A percentile compares a stretch with the other conserved stretches of the same genome.
These are phyloP conservation scores for Yamadazyma akitaensis DNA, from an alignment of 805 yeast species.

Conservation along the genomic window DNA sequence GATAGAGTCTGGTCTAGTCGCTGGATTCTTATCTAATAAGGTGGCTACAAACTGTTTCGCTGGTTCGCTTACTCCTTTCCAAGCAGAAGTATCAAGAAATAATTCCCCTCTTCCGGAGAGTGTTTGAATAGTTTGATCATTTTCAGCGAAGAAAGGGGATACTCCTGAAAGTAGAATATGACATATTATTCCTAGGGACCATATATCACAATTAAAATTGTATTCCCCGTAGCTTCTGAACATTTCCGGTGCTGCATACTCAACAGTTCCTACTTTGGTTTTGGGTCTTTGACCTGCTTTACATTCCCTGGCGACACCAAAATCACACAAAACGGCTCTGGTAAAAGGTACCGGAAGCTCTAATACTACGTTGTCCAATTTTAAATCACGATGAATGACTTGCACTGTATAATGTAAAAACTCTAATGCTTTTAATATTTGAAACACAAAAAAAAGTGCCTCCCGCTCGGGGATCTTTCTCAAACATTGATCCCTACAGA, in stretches of 20 bases:
- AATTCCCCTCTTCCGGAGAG: constrained; percentile 37
- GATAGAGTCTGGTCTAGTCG: constrained; percentile 41
- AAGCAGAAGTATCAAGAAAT: constrained; percentile 35
- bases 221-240: constrained; percentile 38
- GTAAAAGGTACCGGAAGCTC: constrained; percentile 52
- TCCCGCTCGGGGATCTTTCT: constrained; percentile 52
- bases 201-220: constrained; percentile 57
- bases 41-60: constrained; percentile 36
- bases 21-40: neutral
- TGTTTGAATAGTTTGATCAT: constrained; percentile 28
- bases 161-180: constrained; percentile 61
- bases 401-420: constrained; percentile 49
- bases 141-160: constrained; percentile 58
- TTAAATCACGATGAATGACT: constrained; percentile 65
- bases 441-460: constrained; percentile 50
- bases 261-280: constrained; percentile 62
- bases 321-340: constrained; percentile 61
- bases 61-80: constrained; percentile 37
- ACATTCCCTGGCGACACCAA: constrained; percentile 46
- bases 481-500: constrained; percentile 40
- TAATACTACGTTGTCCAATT: constrained; percentile 60
- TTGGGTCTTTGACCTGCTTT: constrained; percentile 35
- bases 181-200: constrained; percentile 65
- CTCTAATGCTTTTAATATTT: constrained; percentile 51
- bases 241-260: constrained; percentile 72